Evolutionary conservation across 2,329 filamentous ascomycete genomes (phyloP), one percentile per base, ranked within the genome.

Genomic region (Alternaria arbusti): DNA sequence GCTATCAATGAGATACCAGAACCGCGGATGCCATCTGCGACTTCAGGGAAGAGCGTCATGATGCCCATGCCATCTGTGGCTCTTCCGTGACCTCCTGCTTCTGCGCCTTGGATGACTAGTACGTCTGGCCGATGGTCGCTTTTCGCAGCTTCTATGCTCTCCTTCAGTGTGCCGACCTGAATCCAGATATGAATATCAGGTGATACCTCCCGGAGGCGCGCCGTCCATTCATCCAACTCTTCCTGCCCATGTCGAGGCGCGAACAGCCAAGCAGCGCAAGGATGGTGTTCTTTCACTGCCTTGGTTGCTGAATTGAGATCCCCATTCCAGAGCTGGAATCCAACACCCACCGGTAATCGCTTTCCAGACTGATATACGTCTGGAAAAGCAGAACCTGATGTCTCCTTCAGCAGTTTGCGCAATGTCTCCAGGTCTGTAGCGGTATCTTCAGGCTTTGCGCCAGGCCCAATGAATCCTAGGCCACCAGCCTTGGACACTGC

Each of bases 201-300:
- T 72, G 78, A 78, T 15, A 64, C 74, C 6, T 68, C 61, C 26
- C 79, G 74, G 13, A 74, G 69, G 15, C 70, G 74, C 30, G 51
- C 68, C 50, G 73, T 73, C 76, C 70, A 80, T 51, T 32, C 74
- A 51, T 66, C 68, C 59, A 76, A 66, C 25, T 81, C 78, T 30
- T 80, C 69, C 28, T 76, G 60, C 22, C 62, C 65, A 6, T 82
- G 8, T 15, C 63, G 77, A 6, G 88, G 88, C 5, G 89, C 89
- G 71, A 90, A 91, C 20, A 91, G 82, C 89, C 89, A 91, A 2
- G 89, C 81, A 0, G 87, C 88, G 3, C 83, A 85, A 4, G 88
- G 88, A 0, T 78, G 78, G 72, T 89, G 83, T 63, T 82, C 78
- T 32, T 74, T 74, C 13, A 91, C 77, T n/a, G 89, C 69, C 2